Base-by-base conservation (phyloP, 1,284 basidiomycete genomes). In the Ustanciosporium gigantosporum region DNA sequence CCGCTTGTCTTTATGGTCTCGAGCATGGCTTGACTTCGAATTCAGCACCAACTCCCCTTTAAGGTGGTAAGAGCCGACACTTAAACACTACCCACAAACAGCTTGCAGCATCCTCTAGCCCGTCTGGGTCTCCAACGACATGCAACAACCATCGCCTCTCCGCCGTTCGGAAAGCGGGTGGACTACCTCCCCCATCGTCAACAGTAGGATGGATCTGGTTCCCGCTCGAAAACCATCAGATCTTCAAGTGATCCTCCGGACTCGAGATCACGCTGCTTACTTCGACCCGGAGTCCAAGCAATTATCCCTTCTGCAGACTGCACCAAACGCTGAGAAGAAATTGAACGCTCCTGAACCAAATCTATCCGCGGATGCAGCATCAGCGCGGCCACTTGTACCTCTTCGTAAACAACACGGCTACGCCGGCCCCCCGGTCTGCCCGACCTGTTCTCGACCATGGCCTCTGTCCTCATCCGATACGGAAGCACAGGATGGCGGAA, bases 191-290 rank as follows among this genome's bases (percentile, higher is more conserved):
- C 25, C 14, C 16, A 46, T 56, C 31, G 25, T 48, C 27, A 44
- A 48, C 25, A 31, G 14, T 3, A 57, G 43, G 14, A 61, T 57
- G 36, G 66, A 68, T 19, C 52, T 71, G 0, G 56, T 71, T 5
- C 62, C 56, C 1, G 46, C 59, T 43, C 5, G 31, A 52, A 5
- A 49, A 47, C 37, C 36, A 6, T 37, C 36, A 11, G 64, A 70
- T 21, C 42, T 68, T 5, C 72, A 74, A 34, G 57, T 74, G 31
- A 59, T 74, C 6, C 41, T 74, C 11, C 52, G 72, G 11, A 70
- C 69, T 22, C 41, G 55, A 15, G 41, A 62, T 15, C 70, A 72
- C 27, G 50, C 66, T 7, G 72, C 70, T 7, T 50, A 66, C 25
- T 73, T 70, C 37, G 51, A 74, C 42, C 50, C 66, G 2, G 22